Evolutionary conservation across 1,284 basidiomycete species (phyloP).

Genomic region (Irpex lacteus): DNA sequence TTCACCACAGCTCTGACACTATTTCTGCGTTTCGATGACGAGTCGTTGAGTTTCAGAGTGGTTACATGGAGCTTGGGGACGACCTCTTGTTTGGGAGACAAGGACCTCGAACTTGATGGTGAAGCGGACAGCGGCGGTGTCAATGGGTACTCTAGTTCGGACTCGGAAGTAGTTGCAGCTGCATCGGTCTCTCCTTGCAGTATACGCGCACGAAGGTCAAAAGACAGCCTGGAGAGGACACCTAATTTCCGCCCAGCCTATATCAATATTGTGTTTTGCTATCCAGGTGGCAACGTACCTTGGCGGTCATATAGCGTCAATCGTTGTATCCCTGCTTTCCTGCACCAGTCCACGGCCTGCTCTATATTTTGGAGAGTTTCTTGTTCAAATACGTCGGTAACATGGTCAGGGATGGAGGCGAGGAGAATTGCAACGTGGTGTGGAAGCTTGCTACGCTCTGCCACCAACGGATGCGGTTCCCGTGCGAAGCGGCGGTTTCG

Average conservation of each 20-base stretch:
- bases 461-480: slow-evolving; percentile 44
- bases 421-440: slow-evolving; percentile 65
- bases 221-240: slow-evolving; percentile 39
- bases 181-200: slow-evolving; percentile 32
- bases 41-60: slow-evolving; percentile 33
- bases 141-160: slow-evolving; percentile 54
- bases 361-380: slow-evolving; percentile 51
- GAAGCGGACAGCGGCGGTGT: slow-evolving; percentile 73
- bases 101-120: slow-evolving; percentile 56
- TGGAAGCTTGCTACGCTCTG: slow-evolving; percentile 53
- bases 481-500: slow-evolving; percentile 32
- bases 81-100: slow-evolving; percentile 44
- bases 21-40: slow-evolving; percentile 15
- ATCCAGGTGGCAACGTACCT: slow-evolving; percentile 41
- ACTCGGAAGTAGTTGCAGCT: slow-evolving; percentile 38
- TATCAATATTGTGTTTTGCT: neutral
- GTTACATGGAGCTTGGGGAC: slow-evolving; percentile 33
- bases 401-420: slow-evolving; percentile 34
- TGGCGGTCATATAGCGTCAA: slow-evolving; percentile 69
- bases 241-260: slow-evolving; percentile 34
- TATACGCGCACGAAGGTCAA: slow-evolving; percentile 38
- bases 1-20: slow-evolving; percentile 16
- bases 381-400: slow-evolving; percentile 35
- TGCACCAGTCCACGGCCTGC: slow-evolving; percentile 58
- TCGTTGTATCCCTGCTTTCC: slow-evolving; percentile 48